Evolutionary conservation across 2,329 filamentous ascomycete genomes (phyloP), one percentile per base, ranked within the genome.

Genomic region (Claviceps humidiphila): DNA sequence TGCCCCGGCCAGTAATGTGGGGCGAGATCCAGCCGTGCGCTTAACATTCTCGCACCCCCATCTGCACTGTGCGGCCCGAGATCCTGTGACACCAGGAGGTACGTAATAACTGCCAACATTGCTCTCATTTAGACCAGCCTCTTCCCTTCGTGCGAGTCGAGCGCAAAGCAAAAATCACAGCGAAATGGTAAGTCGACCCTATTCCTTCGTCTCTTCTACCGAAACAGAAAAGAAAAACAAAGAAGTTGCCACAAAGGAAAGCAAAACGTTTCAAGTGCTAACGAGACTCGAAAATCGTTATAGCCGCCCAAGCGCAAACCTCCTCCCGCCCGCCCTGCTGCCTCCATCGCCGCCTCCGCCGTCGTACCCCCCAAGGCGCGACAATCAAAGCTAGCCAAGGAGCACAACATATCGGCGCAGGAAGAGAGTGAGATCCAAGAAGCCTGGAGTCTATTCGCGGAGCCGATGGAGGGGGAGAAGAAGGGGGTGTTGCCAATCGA

Each of bases 361-460:
- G 53, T 61, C 20, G 65, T 17, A 52, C 63, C 54, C 58, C 58
- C 65, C 51, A 71, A 64, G 64, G 57, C 62, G 50, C 85, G 86
- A 56, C 82, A 81, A 62, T 95, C 90, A 54, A 94, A 89, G 67
- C 87, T 96, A 60, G 91, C 91, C 34, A 91, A 90, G 70, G 89
- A 95, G 64, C 83, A 96, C 76, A 84, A 89, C 66, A 81, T 97
- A 63, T 84, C 81, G 14, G 85, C 83, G 42, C 81, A 85, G 57
- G 85, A 96, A 69, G 91, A 97, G 70, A 77, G 79, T 59, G 89
- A 96, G 70, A 95, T 98, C 64, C 83, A 81, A 61, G 90, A 96
- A 68, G 90, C 90, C 14, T 97, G 93, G 67, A 75, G 79, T 22
- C 77, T 97, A 7, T 98, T 97, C 66, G 73, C 82, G 1, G 77